phyloP scores from a whole-genome alignment of 2,329 filamentous ascomycete species.

The Sporothrix dimorphospora region DNA sequence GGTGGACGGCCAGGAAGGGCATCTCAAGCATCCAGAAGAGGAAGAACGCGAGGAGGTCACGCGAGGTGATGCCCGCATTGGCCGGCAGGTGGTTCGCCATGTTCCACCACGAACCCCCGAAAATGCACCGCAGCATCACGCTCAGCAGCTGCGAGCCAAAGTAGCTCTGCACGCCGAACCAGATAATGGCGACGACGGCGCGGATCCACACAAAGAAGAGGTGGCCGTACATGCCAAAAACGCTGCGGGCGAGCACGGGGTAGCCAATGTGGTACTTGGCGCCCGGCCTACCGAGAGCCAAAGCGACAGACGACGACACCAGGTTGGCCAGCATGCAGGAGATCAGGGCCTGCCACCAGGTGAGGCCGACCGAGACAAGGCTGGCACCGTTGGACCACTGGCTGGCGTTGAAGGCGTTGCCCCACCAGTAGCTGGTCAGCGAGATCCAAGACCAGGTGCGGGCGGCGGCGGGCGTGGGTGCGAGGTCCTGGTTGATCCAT shows the following conservation, averaged over 20 bases:
- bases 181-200: slow-evolving; percentile 29
- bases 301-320: slow-evolving; percentile 21
- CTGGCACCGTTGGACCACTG: slow-evolving; percentile 31
- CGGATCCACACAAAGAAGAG: slow-evolving; percentile 27
- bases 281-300: slow-evolving; percentile 26
- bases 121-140: slow-evolving; percentile 39
- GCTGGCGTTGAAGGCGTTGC: slow-evolving; percentile 32
- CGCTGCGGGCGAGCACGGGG: slow-evolving; percentile 29
- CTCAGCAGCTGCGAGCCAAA: slow-evolving; percentile 30
- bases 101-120: slow-evolving; percentile 41
- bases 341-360: slow-evolving; percentile 31
- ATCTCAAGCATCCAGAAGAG: slow-evolving; percentile 44
- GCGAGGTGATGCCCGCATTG: slow-evolving; percentile 43
- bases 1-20: slow-evolving; percentile 48
- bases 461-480: slow-evolving; percentile 21
- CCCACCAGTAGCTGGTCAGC: slow-evolving; percentile 31
- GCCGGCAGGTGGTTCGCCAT: slow-evolving; percentile 42
- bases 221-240: slow-evolving; percentile 31
- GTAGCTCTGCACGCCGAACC: slow-evolving; percentile 32
- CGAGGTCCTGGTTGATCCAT: slow-evolving; percentile 31
- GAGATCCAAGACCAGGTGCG: slow-evolving; percentile 32
- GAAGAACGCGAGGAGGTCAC: slow-evolving; percentile 42
- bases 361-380: slow-evolving; percentile 29
- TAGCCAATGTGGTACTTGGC: slow-evolving; percentile 33
- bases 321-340: slow-evolving; percentile 24